Base-by-base conservation (phyloP, 2,329 filamentous ascomycete species). In the Xylaria digitata region DNA sequence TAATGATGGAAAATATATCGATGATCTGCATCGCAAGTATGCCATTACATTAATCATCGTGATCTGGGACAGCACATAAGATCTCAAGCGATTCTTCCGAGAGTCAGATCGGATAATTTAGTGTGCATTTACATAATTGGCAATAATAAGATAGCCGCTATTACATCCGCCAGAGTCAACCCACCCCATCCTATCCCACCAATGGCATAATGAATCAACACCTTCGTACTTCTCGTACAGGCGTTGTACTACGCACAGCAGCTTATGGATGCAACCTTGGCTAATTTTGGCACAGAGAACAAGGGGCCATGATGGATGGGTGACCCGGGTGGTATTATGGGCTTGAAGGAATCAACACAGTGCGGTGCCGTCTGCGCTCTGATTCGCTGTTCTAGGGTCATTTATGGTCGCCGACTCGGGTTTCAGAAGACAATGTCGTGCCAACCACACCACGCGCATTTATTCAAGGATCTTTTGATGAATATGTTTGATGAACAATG, bases 341-440 rank as follows among this genome's bases (percentile, higher is more conserved):
- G 17, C 48, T 54, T 61, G 43, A 40, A 54, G 40, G 48, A 57
- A 30, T 32, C 26, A 62, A 50, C 61, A 67, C 67, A 65, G 65
- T 68, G 61, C 46, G 45, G 43, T 23, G 17, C 3, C 3, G 26
- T 59, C 4, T 6, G 34, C n/a, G 32, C 45, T 56, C 23, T 62
- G 60, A 67, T 67, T 66, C 13, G 60, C 46, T 64, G 21, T 3
- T 11, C 17, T 11, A n/a, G 6, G 45, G 30, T 26, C 37, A 17
- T 49, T 52, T 1, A 50, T 64, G 65, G 66, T 70, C 68, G 68
- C 68, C 68, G 68, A 70, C 68, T 70, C 68, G 68, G 68, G 68
- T 70, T 70, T 70, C 68, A 70, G 63, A 46, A 53, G 61, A 60
- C 58, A 61, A 64, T 52, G 63, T 42, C 26, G 67, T 69, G 46